Conservation (phyloP, 2,329 filamentous ascomycete genomes). For the Paraphoma sp. region DNA sequence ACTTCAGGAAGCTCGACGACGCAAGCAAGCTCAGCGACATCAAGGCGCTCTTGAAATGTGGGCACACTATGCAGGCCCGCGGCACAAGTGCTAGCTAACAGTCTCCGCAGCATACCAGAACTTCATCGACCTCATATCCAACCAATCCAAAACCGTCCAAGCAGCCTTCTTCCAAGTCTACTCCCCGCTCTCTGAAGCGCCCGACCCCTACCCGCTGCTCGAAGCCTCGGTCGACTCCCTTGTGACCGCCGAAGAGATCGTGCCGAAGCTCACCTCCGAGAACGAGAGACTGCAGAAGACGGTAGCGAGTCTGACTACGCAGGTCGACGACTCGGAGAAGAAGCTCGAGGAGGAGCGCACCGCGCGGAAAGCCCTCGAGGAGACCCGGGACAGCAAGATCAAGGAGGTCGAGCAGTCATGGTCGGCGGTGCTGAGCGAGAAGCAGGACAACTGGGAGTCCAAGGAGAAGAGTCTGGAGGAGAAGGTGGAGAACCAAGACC, state of each 20-base stretch:
- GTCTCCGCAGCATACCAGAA: conserved; percentile 81
- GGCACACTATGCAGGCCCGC: not conserved
- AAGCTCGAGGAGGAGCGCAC: conserved; percentile 79
- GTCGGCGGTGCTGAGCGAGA: conserved; percentile 88
- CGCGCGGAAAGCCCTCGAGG: conserved; percentile 76
- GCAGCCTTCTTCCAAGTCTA: conserved; percentile 93
- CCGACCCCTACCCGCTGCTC: conserved; percentile 93
- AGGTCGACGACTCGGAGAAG: conserved; percentile 83
- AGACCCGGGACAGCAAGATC: conserved; percentile 76
- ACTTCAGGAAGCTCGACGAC: conserved; percentile 94
- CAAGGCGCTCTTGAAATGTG: conserved; percentile 88
- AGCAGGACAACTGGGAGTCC: conserved; percentile 93
- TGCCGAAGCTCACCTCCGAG: conserved; percentile 88
- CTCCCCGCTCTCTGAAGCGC: conserved; percentile 90
- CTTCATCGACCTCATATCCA: conserved; percentile 95
- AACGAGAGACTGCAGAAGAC: conserved; percentile 85
- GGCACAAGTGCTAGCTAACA: conserved; percentile 28
- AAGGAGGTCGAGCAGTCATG: conserved; percentile 92
- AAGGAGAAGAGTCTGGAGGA: conserved; percentile 92
- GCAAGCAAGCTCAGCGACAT: conserved; percentile 83
- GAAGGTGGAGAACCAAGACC: conserved; percentile 92
- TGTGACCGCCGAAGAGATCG: conserved; percentile 87
- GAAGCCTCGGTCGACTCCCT: conserved; percentile 96
- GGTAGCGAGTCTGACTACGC: conserved; percentile 75
- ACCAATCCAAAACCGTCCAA: conserved; percentile 93